Base-by-base conservation (phyloP, 2,329 filamentous ascomycete species). In the Hymenoscyphus linearis region DNA sequence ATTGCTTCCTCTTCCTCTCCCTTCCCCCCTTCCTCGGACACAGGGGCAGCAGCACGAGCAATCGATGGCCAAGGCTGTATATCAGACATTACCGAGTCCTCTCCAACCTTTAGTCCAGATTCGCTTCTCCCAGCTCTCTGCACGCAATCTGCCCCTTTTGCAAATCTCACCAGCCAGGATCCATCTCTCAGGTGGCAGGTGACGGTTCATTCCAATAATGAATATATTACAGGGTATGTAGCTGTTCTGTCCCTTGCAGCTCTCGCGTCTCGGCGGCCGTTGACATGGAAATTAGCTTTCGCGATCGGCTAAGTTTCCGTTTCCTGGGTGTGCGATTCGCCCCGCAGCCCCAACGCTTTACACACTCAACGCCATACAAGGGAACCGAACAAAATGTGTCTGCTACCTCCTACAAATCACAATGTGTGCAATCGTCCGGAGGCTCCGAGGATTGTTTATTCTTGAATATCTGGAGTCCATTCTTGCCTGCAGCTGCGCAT, bases 391-490 rank as follows among this genome's bases (percentile, higher is more conserved):
- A 76, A 0, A 71, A 78, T 63, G 76, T 81, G 3, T 72, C 77
- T 44, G 78, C 76, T 3, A 79, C 73, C 1, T 60, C 69, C 14
- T 82, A 76, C 66, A 78, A 76, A 7, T 72, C 74, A 7, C 70
- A 78, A 62, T 82, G 80, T 65, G 69, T 76, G 0, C 79, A 82
- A 62, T 65, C 50, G 71, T 34, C 44, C 18, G 77, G 36, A 16
- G 64, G 61, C 14, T 60, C 63, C 2, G 79, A 76, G 4, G 86
- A 89, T 70, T 85, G 88, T 70, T 73, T 89, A 52, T 85, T 35
- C 56, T 60, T 66, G 60, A 81, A 79, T 56, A 79, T 89, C 4
- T 78, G 82, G 55, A 79, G 85, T 5, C 85, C 86, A 0, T 74
- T 76, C 0, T 60, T 67, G 9, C 66, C 67, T n/a, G 64, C 65